A percentile compares a stretch with the other conserved stretches of the same genome.
phyloP scores from a whole-genome alignment of 75 land plant species.

The Pinus tabuliformis region DNA sequence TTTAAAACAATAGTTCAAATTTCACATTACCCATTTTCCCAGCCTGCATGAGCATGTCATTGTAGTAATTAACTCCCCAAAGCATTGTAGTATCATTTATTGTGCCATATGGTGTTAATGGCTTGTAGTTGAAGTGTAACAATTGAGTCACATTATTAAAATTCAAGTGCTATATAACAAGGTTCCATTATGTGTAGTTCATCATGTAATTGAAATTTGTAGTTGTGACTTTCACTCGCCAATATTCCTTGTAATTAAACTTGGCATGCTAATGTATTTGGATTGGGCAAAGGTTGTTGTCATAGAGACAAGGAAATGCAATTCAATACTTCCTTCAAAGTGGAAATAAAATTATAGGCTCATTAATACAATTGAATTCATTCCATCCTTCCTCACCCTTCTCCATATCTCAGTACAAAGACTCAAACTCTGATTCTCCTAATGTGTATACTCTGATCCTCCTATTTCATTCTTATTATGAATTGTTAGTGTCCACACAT shows the following conservation, averaged over 20 bases:
- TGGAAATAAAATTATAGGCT: no score
- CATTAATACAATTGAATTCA: no score
- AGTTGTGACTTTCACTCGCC: slow-evolving; percentile 60
- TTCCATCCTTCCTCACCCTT: no score
- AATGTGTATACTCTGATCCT: no score
- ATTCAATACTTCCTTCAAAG: no score
- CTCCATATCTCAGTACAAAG: no score
- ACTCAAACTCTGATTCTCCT: no score
- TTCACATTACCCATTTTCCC: slow-evolving; percentile 61
- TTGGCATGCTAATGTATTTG: slow-evolving; percentile 76
- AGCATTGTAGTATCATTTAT: slow-evolving; percentile 73
- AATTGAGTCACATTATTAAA: slow-evolving; percentile 55
- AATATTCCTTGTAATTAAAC: slow-evolving; percentile 65
- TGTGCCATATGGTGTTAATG: slow-evolving; percentile 45
- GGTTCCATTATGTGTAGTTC: slow-evolving; percentile 71
- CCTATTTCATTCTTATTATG: no score
- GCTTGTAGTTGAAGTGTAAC: slow-evolving; percentile 73
- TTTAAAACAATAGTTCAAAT: slow-evolving; percentile 58
- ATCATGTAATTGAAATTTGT: slow-evolving; percentile 57
- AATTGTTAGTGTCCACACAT: no score
- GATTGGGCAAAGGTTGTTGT: no score
- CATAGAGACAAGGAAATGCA: no score
- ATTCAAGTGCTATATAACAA: slow-evolving; percentile 70
- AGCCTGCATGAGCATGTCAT: slow-evolving; percentile 68
- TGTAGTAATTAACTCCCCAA: slow-evolving; percentile 73